A percentile compares a stretch with the other conserved stretches of the same genome.
phyloP scores from a whole-genome alignment of 208 protist species.

The Porcisia hertigi region DNA sequence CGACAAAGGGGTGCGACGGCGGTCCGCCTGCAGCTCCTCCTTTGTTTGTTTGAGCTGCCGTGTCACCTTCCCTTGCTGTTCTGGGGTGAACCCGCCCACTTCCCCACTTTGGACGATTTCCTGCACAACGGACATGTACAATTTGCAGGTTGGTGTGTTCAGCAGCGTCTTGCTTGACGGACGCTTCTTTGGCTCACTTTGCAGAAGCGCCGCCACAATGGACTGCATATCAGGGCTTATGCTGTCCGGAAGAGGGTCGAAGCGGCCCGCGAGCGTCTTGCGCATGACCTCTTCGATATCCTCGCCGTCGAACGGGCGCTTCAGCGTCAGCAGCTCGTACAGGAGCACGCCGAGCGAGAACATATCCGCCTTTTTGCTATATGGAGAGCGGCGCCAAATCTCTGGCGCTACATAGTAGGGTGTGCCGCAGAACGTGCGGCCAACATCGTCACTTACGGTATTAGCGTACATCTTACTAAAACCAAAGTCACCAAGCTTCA shows the following conservation, averaged over 20 bases:
- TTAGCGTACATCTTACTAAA: slow-evolving; percentile 39
- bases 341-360: slow-evolving; percentile 90
- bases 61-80: slow-evolving; percentile 43
- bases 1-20: slow-evolving; percentile 29
- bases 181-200: slow-evolving; percentile 43
- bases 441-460: slow-evolving; percentile 43
- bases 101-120: slow-evolving; percentile 68
- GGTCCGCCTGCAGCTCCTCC: slow-evolving; percentile 48
- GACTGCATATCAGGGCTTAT: slow-evolving; percentile 52
- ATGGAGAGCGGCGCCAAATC: slow-evolving; percentile 85
- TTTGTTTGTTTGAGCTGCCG: slow-evolving; percentile 63
- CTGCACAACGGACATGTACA: slow-evolving; percentile 69
- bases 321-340: slow-evolving; percentile 83
- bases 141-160: slow-evolving; percentile 61
- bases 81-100: slow-evolving; percentile 34
- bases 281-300: slow-evolving; percentile 70
- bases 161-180: slow-evolving; percentile 65
- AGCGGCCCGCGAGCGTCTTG: slow-evolving; percentile 45
- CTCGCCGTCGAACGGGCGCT: slow-evolving; percentile 67
- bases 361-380: slow-evolving; percentile 92
- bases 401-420: slow-evolving; percentile 93
- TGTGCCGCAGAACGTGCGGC: slow-evolving; percentile 69
- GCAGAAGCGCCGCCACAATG: slow-evolving; percentile 46
- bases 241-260: slow-evolving; percentile 41
- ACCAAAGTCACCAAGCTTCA: slow-evolving; percentile 85